Evolutionary conservation across 75 land plant genomes (phyloP).

Genomic region (Gnetum montanum): DNA sequence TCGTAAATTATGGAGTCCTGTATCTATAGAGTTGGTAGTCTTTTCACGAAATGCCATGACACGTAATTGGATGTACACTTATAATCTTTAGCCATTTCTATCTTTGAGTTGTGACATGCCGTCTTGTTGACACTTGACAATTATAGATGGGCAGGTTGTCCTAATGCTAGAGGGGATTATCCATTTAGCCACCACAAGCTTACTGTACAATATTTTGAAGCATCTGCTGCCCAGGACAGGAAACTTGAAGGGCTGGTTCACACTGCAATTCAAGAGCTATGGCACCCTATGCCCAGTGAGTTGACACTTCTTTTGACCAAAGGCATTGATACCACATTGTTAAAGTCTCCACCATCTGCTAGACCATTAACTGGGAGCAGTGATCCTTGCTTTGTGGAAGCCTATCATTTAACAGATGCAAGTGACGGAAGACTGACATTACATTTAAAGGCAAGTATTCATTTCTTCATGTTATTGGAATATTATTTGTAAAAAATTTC

Average conservation of each 20-base stretch:
- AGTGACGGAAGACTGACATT: slow-evolving; percentile 82
- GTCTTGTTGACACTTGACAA: too few relatives aligned
- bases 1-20: too few relatives aligned
- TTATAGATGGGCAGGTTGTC: slow-evolving; percentile 80
- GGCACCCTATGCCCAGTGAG: slow-evolving; percentile 97
- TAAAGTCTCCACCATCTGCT: slow-evolving; percentile 76
- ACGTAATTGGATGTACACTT: too few relatives aligned
- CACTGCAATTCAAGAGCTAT: slow-evolving; percentile 92
- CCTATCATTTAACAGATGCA: slow-evolving; percentile 84
- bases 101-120: too few relatives aligned
- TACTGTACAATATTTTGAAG: slow-evolving; percentile 90
- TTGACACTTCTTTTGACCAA: slow-evolving; percentile 62
- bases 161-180: slow-evolving; percentile 88
- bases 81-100: too few relatives aligned
- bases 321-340: slow-evolving; percentile 48
- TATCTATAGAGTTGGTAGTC: too few relatives aligned
- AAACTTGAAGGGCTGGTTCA: slow-evolving; percentile 91
- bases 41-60: too few relatives aligned
- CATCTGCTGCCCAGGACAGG: slow-evolving; percentile 94
- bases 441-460: slow-evolving; percentile 70
- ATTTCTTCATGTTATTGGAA: neutral
- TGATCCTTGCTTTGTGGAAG: slow-evolving; percentile 96
- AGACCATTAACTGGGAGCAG: slow-evolving; percentile 80
- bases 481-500: too few relatives aligned
- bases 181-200: slow-evolving; percentile 98